A percentile compares a stretch with the other conserved stretches of the same genome.
These are phyloP conservation scores for Boletus edulis DNA, from an alignment of 768 basidiomycete species.

Conservation along the genomic window DNA sequence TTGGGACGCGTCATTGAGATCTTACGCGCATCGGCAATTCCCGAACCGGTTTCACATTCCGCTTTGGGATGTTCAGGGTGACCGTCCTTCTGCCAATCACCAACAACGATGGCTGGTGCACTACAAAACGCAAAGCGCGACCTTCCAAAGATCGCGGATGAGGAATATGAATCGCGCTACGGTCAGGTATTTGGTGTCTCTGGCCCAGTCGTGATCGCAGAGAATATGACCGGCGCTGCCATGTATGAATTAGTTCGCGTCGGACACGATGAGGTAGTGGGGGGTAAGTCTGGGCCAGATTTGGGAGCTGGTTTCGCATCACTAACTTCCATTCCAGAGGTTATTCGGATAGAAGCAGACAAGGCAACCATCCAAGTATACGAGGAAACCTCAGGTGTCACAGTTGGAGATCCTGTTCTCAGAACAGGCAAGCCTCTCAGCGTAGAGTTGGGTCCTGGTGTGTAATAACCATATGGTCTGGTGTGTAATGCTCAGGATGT, in stretches of 20 bases:
- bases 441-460: constrained; percentile 97
- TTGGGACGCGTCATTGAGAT: constrained; percentile 36
- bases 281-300: constrained; percentile 56
- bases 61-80: constrained; percentile 21
- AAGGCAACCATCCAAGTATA: constrained; percentile 99
- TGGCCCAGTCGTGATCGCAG: constrained; percentile 94
- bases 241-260: constrained; percentile 99
- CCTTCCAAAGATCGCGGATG: constrained; percentile 86
- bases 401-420: constrained; percentile 96
- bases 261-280: constrained; percentile 97
- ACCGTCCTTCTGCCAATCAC: background rate
- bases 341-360: constrained; percentile 97
- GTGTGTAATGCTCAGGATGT: background rate
- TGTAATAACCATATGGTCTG: constrained; percentile 17
- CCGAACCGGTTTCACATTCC: constrained; percentile 27
- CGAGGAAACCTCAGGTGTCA: constrained; percentile 98
- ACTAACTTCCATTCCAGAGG: constrained; percentile 60
- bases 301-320: background rate
- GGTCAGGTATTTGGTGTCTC: constrained; percentile 94
- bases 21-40: constrained; percentile 25
- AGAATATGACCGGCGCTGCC: constrained; percentile 93
- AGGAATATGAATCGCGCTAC: constrained; percentile 83
- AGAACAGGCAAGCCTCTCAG: constrained; percentile 97
- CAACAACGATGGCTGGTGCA: constrained; percentile 79
- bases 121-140: constrained; percentile 87